Evolutionary conservation across 768 basidiomycete species (phyloP).

Genomic region (Suillus weaverae): DNA sequence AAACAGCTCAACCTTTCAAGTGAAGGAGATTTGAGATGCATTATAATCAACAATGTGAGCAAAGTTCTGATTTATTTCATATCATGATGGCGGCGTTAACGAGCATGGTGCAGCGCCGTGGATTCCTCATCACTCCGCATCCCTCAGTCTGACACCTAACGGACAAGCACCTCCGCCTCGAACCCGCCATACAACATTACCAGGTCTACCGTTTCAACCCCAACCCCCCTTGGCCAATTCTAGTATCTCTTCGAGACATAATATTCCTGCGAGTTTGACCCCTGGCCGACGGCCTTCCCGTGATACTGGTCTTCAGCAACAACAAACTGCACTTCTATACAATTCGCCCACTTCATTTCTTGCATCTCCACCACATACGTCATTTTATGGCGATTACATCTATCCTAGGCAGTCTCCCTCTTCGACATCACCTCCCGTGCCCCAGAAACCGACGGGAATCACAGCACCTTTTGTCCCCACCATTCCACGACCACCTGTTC

Average conservation of each 20-base stretch:
- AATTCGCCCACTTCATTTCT: slow-evolving; percentile 5
- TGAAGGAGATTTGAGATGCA: slow-evolving; percentile 22
- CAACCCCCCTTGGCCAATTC: slow-evolving; percentile 5
- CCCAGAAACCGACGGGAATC: slow-evolving; percentile 29
- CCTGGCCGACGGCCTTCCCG: slow-evolving; percentile 21
- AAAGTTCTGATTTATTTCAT: background rate
- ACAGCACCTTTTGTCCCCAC: slow-evolving; percentile 6
- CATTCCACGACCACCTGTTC: slow-evolving; percentile 37
- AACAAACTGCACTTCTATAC: slow-evolving; percentile 11
- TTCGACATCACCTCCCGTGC: slow-evolving; percentile 30
- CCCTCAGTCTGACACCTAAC: slow-evolving; percentile 21
- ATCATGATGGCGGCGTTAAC: background rate
- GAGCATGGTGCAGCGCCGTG: slow-evolving; percentile 18
- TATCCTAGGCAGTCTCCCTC: slow-evolving; percentile 14
- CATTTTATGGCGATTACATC: slow-evolving; percentile 33
- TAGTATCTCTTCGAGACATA: background rate
- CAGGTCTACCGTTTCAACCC: slow-evolving; percentile 9
- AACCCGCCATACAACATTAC: slow-evolving; percentile 22
- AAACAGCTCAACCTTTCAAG: background rate
- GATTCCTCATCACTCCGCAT: slow-evolving; percentile 19
- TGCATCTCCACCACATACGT: slow-evolving; percentile 10
- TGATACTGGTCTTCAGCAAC: slow-evolving; percentile 15
- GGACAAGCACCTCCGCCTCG: slow-evolving; percentile 15
- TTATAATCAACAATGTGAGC: slow-evolving; percentile 32
- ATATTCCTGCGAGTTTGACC: slow-evolving; percentile 26